These are phyloP conservation scores for Rhynchospora breviuscula DNA, from an alignment of 176 grass and related monocot species.

Conservation along the genomic window DNA sequence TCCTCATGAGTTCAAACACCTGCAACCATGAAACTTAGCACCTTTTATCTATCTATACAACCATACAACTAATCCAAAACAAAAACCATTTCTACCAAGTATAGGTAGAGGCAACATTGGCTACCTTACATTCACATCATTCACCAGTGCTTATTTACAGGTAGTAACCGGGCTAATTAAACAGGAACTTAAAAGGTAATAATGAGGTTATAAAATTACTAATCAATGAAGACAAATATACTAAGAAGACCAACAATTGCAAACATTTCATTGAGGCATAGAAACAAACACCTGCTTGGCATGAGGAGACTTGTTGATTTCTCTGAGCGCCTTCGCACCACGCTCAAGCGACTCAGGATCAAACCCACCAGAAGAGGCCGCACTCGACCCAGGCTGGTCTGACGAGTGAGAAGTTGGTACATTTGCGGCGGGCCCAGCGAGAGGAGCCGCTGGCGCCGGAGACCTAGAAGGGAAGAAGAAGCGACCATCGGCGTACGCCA, in stretches of 20 bases:
- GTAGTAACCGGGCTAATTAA: not conserved
- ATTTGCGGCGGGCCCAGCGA: not conserved
- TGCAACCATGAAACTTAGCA: constrained; percentile 22
- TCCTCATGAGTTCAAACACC: constrained; percentile 78
- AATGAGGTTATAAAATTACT: not conserved
- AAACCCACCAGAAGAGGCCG: constrained; percentile 34
- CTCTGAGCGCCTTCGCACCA: constrained; percentile 45
- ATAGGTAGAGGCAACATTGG: not conserved
- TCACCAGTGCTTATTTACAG: not conserved
- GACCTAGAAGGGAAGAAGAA: constrained; percentile 37
- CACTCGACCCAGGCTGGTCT: not conserved
- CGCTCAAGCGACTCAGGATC: constrained; percentile 66
- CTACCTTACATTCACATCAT: not conserved
- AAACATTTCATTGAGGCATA: constrained; percentile 16
- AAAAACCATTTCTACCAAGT: not conserved
- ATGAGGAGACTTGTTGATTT: constrained; percentile 66
- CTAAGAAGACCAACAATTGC: not conserved
- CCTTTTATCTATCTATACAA: not conserved
- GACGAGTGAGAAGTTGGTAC: not conserved
- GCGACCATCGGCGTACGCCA: constrained; percentile 55
- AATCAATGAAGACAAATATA: not conserved
- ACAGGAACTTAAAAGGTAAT: not conserved
- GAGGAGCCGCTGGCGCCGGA: constrained; percentile 7
- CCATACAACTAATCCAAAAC: not conserved
- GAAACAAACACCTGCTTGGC: constrained; percentile 51